Evolutionary conservation across 192 early-diverging fungal genomes (phyloP).

Genomic region (Endogone sp.): DNA sequence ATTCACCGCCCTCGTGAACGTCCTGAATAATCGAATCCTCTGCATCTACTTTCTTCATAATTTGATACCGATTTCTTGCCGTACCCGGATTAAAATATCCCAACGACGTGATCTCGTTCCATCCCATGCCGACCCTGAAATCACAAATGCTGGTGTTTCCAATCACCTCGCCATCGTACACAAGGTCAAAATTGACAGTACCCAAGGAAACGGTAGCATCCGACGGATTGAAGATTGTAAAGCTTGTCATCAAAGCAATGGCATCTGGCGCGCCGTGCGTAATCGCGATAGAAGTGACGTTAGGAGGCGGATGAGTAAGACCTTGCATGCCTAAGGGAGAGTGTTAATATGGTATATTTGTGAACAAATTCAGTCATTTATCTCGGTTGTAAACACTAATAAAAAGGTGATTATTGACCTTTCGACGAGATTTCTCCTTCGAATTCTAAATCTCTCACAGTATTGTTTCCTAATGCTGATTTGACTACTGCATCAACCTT

Average conservation of each 20-base stretch:
- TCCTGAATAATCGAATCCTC: neutral
- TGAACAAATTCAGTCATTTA: too few species aligned
- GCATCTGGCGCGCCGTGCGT: conserved; percentile 20
- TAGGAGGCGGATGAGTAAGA: conserved; percentile 26
- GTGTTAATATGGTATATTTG: too few species aligned
- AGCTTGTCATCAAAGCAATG: conserved; percentile 4
- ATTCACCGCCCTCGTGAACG: neutral
- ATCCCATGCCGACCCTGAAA: conserved; percentile 10
- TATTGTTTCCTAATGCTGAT: conserved; percentile 23
- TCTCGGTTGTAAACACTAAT: too few species aligned
- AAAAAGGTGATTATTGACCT: neutral
- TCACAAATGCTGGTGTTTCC: conserved; percentile 22
- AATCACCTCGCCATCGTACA: conserved; percentile 15
- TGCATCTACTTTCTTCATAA: neutral
- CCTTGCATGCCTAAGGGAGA: conserved; percentile 22
- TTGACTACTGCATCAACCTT: conserved; percentile 19
- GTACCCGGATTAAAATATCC: neutral
- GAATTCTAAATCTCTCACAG: conserved; percentile 21
- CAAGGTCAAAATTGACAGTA: conserved; percentile 13
- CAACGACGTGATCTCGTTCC: conserved; percentile 6
- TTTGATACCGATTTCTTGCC: neutral
- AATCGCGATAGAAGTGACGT: conserved; percentile 13
- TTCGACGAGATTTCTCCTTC: conserved; percentile 27
- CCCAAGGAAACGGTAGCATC: conserved; percentile 26
- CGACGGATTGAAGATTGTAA: conserved; percentile 27